Percentiles rank a stretch among this genome's conserved stretches.
These are phyloP conservation scores for Aspergillus bridgeri DNA, from an alignment of 495 filamentous ascomycete species.

Conservation along the genomic window DNA sequence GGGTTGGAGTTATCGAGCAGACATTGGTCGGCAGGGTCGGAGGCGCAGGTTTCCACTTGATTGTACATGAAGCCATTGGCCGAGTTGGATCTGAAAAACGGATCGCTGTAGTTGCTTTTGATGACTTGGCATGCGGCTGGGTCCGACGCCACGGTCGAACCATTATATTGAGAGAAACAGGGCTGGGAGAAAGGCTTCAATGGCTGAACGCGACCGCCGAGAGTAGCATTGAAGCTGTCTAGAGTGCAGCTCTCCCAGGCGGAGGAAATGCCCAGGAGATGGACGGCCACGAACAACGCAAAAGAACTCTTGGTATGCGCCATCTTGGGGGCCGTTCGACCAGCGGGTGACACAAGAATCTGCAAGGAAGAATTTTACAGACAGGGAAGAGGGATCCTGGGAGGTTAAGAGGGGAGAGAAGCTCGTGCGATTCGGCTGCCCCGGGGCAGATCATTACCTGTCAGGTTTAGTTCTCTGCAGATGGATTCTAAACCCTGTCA, in stretches of 20 bases:
- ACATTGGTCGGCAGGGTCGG: conserved; percentile 33
- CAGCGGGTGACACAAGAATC: neutral
- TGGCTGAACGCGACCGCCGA: conserved; percentile 1
- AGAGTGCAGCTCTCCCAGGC: neutral
- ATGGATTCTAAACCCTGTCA: neutral
- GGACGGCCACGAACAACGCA: neutral
- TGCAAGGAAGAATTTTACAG: neutral
- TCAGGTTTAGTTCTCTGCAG: neutral
- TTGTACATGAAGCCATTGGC: conserved; percentile 35
- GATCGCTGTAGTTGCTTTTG: conserved; percentile 27
- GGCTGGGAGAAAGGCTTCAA: conserved; percentile 5
- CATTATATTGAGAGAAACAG: conserved; percentile 28
- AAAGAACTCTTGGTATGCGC: conserved; percentile 9
- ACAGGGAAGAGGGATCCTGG: neutral
- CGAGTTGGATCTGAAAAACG: conserved; percentile 21
- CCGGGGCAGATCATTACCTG: neutral
- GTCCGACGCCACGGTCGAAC: conserved; percentile 18
- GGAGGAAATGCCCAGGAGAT: neutral
- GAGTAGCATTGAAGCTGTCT: conserved; percentile 6
- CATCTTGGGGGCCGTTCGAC: conserved; percentile 10
- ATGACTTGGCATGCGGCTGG: conserved; percentile 22
- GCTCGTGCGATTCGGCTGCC: neutral
- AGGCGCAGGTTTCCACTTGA: conserved; percentile 36
- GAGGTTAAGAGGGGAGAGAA: neutral
- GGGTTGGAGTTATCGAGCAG: conserved; percentile 28